Evolutionary conservation across 306 rosid species (phyloP), one percentile per base, ranked within the genome.

Genomic region (Lagenaria siceraria): DNA sequence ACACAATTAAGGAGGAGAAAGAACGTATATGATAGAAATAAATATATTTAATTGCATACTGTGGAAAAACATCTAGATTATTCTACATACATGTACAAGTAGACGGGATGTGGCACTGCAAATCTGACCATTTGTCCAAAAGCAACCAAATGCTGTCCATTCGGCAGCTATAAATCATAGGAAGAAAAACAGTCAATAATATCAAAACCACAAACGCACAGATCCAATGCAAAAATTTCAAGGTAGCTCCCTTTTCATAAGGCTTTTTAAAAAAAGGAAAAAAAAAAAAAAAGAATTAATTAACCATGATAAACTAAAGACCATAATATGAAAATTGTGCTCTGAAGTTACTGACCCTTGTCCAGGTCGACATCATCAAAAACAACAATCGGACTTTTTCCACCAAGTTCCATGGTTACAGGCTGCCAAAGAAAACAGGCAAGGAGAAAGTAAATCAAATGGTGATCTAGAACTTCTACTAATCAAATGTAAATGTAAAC

Each of bases 41-140:
- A 63, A 33, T 33, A 63, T 33, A 63, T 7, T 63, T 27, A 64
- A 61, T 29, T 29, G 10, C 68, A 18, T 19, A 35, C 5, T 62
- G 19, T 8, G 7, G 1, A 19, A 18, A n/a, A 65, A 17, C 51
- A 36, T 66, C 53, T 40, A 35, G 53, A 40, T 48, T 35, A 25
- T 5, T 71, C 64, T 69, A 87, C 96, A 84, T 87, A 92, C 98
- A 56, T 92, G 98, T 78, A 95, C 75, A 82, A 95, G 83, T 78
- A 95, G 93, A 52, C 99, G 97, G 74, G 99, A 95, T 73, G 99
- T 95, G 80, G 99, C 99, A 86, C 97, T 95, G 91, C 99, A 95
- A 75, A 95, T 95, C 89, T 95, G 99, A 82, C 99, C 99, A 83
- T 95, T 95, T 76, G 97, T 90, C 97, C 99, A 92, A 86, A 95